Base-by-base conservation (phyloP, 495 filamentous ascomycete genomes). In the Penicillium canescens region DNA sequence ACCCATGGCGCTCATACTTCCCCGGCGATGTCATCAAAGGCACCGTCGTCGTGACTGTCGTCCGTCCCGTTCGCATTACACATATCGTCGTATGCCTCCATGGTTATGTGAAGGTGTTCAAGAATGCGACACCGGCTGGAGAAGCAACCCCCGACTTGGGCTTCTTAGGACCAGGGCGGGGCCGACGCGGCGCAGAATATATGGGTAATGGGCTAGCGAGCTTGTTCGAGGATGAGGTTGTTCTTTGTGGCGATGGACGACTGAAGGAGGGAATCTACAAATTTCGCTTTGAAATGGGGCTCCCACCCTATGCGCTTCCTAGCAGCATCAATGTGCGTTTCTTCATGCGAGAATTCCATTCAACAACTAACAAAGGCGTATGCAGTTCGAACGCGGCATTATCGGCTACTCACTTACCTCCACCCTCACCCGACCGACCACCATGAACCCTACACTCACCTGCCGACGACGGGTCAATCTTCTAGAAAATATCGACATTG, bases 301-400 rank as follows among this genome's bases (percentile, higher is more conserved):
- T 88, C 50, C 91, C 95, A 10, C 75, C 80, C n/a, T 85, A 87
- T 59, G 81, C 85, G 8, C 76, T 98, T 42, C 94, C 94, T 14
- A 96, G 89, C 70, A 96, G 92, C 70, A 90, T 98, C 61, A 92
- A 94, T 73, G 93, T 96, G 80, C 60, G 88, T 81, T 31, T 23
- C 46, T 18, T 21, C 14, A 26, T 39, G 10, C 16, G 33, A 52
- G 34, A 36, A 21, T 31, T 33, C 18, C 18, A 35, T 46, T 9
- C 13, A 39, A 48, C 39, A 13, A 24, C 59, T 61, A 54, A 68
- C 54, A 23, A 35, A 28, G 38, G 3, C 35, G 38, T 55, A 20
- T 67, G 23, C 68, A 97, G 92, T 98, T 98, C 68, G 95, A 98
- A 74, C 85, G 92, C 59, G 94, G 95, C 18, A 91, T 89, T 12